Evolutionary conservation across 2,329 filamentous ascomycete genomes (phyloP).

Genomic region (Pyrenochaeta sp.): DNA sequence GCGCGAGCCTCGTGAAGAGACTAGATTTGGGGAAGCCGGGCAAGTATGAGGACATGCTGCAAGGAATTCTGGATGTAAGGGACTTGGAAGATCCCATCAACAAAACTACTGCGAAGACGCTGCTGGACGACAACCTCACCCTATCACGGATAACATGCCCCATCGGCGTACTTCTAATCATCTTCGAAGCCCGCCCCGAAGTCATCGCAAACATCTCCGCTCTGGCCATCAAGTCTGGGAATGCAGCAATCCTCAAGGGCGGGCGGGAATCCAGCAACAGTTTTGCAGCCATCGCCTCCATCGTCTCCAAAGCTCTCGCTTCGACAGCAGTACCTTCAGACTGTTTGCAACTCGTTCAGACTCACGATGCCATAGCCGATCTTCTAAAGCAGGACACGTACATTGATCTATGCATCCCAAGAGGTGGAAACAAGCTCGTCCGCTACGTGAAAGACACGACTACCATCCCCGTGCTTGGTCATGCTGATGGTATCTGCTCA

Average conservation of each 20-base stretch:
- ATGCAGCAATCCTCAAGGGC: constrained; percentile 95
- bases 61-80: constrained; percentile 89
- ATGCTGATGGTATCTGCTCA: constrained; percentile 91
- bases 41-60: constrained; percentile 98
- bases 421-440: constrained; percentile 90
- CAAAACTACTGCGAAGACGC: constrained; percentile 81
- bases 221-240: constrained; percentile 94
- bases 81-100: constrained; percentile 87
- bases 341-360: constrained; percentile 92
- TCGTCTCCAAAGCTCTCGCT: constrained; percentile 81
- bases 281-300: constrained; percentile 88
- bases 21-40: constrained; percentile 86
- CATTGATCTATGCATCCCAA: constrained; percentile 94
- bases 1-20: constrained; percentile 83
- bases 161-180: constrained; percentile 96
- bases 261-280: constrained; percentile 95
- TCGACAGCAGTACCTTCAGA: constrained; percentile 79
- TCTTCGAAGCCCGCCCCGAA: constrained; percentile 96
- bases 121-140: constrained; percentile 83
- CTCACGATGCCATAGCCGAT: constrained; percentile 86
- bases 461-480: constrained; percentile 93
- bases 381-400: constrained; percentile 85
- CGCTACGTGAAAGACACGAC: constrained; percentile 89
- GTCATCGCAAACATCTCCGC: constrained; percentile 98
- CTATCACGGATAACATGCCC: constrained; percentile 91